Evolutionary conservation across 257 asterid species (phyloP), one percentile per base, ranked within the genome.

Genomic region (Orobanche coerulescens): DNA sequence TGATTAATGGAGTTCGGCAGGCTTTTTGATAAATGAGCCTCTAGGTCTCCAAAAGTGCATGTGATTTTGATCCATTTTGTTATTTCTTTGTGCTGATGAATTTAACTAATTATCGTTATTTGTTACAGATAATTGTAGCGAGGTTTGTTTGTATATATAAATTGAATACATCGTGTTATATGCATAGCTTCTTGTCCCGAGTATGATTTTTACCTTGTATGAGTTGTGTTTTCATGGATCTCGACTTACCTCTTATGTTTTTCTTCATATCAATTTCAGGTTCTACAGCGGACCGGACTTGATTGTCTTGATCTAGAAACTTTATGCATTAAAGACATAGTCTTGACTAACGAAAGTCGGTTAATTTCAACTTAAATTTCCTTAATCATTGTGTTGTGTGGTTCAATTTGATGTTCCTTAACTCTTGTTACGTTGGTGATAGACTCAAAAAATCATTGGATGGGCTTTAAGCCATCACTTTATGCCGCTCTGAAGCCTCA

Each of bases 391-490:
- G 48, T 39, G 25, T 0, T n/a, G n/a, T 71, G 58, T 42, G 47
- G 56, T 64, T 51, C 28, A 52, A 15, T 63, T 52, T 28, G 52
- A 64, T 64, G 58, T 49, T 64, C 23, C 68, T 37, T 44, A 53
- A 9, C 42, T 73, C 25, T 70, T 61, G 25, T 66, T 69, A 68
- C 62, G 52, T 33, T 74, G 62, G 51, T 79, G 62, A 65, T 70
- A 90, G 97, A 80, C 47, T 84, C 78, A 90, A 55, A 86, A 86
- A 65, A 73, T 78, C 42, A 76, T 86, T 46, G 95, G 95, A 66
- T 90, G 95, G 95, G 94, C 93, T 65, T 59, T 89, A 61, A 86
- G 89, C 74, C 88, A 90, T 78, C 95, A 84, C 78, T 79, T 78
- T 46, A 90, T 86, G 97, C 82, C 69, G 60, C 71, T 76, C 85